Evolutionary conservation across 441 rosid species (phyloP).

Genomic region (Gossypium lobatum): DNA sequence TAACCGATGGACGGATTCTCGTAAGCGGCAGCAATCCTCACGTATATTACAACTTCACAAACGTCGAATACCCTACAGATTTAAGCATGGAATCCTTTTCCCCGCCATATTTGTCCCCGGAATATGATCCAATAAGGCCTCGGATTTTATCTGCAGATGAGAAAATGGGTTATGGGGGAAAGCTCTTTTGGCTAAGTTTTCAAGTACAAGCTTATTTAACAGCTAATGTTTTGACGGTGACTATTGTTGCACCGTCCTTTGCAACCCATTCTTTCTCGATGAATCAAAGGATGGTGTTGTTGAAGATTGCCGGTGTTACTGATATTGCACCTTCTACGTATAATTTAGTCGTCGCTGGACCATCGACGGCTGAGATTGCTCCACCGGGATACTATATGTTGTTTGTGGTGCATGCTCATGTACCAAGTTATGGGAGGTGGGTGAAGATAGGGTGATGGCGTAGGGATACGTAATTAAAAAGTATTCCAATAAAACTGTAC

Average conservation of each 20-base stretch:
- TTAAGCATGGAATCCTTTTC: conserved; percentile 64
- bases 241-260: conserved; percentile 63
- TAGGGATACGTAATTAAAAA: background rate
- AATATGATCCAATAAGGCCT: conserved; percentile 36
- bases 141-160: conserved; percentile 24
- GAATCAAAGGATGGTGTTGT: conserved; percentile 76
- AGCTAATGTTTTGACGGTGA: conserved; percentile 30
- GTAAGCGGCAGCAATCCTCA: conserved; percentile 85
- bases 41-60: conserved; percentile 44
- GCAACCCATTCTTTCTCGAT: conserved; percentile 68
- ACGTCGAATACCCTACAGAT: conserved; percentile 65
- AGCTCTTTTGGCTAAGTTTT: conserved; percentile 29
- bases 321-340: conserved; percentile 10
- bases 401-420: conserved; percentile 53
- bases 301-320: conserved; percentile 22
- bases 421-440: conserved; percentile 69
- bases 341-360: conserved; percentile 33
- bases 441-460: conserved; percentile 35
- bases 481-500: background rate
- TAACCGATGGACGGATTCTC: conserved; percentile 58
- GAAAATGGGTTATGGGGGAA: conserved; percentile 25
- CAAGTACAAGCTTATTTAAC: conserved; percentile 22
- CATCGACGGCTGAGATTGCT: conserved; percentile 57
- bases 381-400: conserved; percentile 77
- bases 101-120: conserved; percentile 55